A percentile compares a stretch with the other conserved stretches of the same genome.
Conservation (phyloP, 352 stramenopile species). For the Globisporangium solare region DNA sequence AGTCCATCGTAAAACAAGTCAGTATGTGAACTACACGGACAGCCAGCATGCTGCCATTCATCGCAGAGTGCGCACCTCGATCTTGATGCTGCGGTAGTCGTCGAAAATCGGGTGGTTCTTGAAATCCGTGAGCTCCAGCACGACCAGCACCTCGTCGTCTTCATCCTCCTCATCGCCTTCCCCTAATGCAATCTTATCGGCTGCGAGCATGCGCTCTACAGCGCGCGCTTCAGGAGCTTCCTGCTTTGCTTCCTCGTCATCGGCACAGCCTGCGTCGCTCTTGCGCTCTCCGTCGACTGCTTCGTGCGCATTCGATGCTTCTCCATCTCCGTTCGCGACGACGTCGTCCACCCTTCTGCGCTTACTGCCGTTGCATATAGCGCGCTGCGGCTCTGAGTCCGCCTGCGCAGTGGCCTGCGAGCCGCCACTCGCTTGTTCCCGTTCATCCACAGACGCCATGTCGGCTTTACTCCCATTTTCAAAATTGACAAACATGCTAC, state of each 20-base stretch:
- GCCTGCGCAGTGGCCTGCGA: no score
- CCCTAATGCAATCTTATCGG: slow-evolving; percentile 3
- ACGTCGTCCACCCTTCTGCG: no score
- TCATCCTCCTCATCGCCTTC: slow-evolving; percentile 32
- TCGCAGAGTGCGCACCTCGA: slow-evolving; percentile 36
- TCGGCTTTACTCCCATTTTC: neutral
- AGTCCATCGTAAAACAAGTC: neutral
- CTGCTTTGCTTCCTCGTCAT: slow-evolving; percentile 1
- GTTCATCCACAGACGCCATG: no score
- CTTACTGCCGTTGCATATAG: no score
- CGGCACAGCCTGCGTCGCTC: no score
- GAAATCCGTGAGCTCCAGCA: slow-evolving; percentile 74
- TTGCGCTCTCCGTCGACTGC: no score
- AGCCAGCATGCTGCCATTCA: neutral
- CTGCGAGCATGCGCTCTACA: neutral
- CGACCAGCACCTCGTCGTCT: slow-evolving; percentile 64
- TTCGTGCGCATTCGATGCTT: no score
- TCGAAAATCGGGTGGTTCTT: slow-evolving; percentile 79
- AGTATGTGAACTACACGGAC: neutral
- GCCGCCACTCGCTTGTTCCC: no score
- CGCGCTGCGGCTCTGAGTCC: no score
- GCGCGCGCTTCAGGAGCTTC: neutral
- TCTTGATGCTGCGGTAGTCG: slow-evolving; percentile 51
- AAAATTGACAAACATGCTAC: neutral
- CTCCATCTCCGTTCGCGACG: no score